A percentile compares a stretch with the other conserved stretches of the same genome.
These are phyloP conservation scores for Talaromyces stipitatus DNA, from an alignment of 495 filamentous ascomycete genomes.

Conservation along the genomic window DNA sequence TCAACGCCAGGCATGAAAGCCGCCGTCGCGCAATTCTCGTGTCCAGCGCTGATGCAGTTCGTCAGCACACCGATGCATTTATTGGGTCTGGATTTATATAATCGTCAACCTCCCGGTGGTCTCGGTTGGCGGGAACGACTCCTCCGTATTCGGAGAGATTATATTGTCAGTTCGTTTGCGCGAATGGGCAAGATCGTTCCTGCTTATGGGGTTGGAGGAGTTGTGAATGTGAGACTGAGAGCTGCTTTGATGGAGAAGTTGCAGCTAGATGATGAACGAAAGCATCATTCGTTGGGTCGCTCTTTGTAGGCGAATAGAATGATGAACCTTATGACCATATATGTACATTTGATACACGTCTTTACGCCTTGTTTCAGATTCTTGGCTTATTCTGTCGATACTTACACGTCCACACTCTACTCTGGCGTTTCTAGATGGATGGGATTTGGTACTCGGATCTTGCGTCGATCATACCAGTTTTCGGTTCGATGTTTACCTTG, in stretches of 20 bases:
- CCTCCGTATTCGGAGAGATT: conserved; percentile 63
- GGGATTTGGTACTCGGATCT: background rate
- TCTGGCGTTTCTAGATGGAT: background rate
- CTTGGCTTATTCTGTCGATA: background rate
- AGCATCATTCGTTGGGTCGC: background rate
- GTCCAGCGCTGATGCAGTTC: conserved; percentile 75
- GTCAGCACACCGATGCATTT: conserved; percentile 82
- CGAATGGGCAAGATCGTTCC: conserved; percentile 88
- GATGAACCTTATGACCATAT: background rate
- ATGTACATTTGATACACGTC: background rate
- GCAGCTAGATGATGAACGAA: conserved; percentile 20
- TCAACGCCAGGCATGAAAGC: conserved; percentile 44
- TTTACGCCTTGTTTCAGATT: background rate
- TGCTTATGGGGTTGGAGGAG: conserved; percentile 88
- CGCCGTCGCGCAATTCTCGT: conserved; percentile 69
- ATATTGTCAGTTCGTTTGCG: conserved; percentile 66
- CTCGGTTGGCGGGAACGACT: conserved; percentile 51
- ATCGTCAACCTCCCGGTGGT: conserved; percentile 46
- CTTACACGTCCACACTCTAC: background rate
- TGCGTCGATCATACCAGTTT: background rate
- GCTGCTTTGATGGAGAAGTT: conserved; percentile 45
- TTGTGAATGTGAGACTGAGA: conserved; percentile 74
- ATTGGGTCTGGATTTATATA: conserved; percentile 84
- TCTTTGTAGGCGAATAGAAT: background rate
- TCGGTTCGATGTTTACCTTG: background rate